Evolutionary conservation across 352 stramenopile species (phyloP), one percentile per base, ranked within the genome.

Genomic region (Elongisporangium prolatum): DNA sequence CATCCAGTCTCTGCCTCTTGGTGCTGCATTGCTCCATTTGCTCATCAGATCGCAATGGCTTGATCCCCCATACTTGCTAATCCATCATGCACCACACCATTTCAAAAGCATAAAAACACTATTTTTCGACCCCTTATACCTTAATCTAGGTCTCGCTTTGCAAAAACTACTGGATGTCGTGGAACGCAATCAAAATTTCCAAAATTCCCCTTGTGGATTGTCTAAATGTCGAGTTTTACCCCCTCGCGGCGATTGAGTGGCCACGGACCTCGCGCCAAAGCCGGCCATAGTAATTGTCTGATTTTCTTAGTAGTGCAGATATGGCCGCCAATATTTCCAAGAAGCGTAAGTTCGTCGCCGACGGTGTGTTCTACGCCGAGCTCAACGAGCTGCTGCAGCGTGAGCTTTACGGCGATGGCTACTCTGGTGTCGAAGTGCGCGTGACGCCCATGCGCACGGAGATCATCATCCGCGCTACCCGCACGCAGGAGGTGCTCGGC

Each of bases 351-450:
- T 99, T 99, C 83, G 91, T 99, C 59, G 97, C 97, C 51, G 97
- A 99, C 77, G 98, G 98, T 87, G 96, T 99, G 51, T 99, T 99
- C 91, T 99, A 99, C 86, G 96, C 97, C 71, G 98, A 99, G 80
- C 85, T 99, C 21, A 99, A 99, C 84, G 97, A 99, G 84, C 86
- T 99, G 56, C 86, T 99, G 58, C 97, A 96, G 70, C 84, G 96
- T 37, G 97, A 99, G 79, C 88, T 99, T 50, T 97, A 96, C 63
- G 96, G 98, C 75, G 96, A 98, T 63, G 97, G 97, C 64, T 99
- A 99, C 86, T 93, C 96, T 53, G 97, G 97, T 64, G 96, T 99
- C 16, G 97, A 99, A 74, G 96, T 99, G 56, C 96, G 97, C 59
- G 96, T 98, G 61, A 99, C 97, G n/a, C 97, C 97, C 49, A 97